phyloP scores from a whole-genome alignment of 352 stramenopile genomes.

The Salisapilia sapeloensis region DNA sequence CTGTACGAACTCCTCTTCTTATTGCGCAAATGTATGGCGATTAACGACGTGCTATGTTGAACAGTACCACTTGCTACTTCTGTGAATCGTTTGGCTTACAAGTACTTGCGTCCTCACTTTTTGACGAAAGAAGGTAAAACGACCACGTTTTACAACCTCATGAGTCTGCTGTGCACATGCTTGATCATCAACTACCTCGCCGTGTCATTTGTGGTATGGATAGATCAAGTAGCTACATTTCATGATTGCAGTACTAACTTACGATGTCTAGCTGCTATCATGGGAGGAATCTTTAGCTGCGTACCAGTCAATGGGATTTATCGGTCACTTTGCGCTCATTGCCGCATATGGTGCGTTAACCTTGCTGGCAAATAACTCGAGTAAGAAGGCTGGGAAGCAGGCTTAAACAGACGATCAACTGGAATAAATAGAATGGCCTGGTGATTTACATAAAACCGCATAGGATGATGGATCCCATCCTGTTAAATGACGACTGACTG shows the following conservation, averaged over 20 bases:
- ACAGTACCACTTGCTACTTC: constrained; percentile 40
- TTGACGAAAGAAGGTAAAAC: constrained; percentile 8
- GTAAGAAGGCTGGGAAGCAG: constrained; percentile 2
- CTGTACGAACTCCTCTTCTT: constrained; percentile 7
- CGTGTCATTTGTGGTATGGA: constrained; percentile 35
- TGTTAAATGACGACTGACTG: no score
- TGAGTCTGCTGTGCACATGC: constrained; percentile 29
- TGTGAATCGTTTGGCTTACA: constrained; percentile 39
- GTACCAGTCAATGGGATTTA: constrained; percentile 39
- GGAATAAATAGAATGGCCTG: no score
- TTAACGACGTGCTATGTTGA: not conserved
- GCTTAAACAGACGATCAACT: constrained; percentile 2
- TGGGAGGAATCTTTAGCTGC: constrained; percentile 27
- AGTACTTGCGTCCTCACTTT: constrained; percentile 38
- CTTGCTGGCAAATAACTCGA: constrained; percentile 2
- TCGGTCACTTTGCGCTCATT: constrained; percentile 14
- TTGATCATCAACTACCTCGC: constrained; percentile 60
- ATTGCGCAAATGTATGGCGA: not conserved
- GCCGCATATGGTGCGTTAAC: constrained; percentile 1
- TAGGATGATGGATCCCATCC: no score
- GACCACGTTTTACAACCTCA: constrained; percentile 21
- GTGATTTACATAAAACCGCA: no score
- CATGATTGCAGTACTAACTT: constrained; percentile 1
- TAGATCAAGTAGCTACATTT: not conserved
- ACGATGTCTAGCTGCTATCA: constrained; percentile 11